phyloP scores from a whole-genome alignment of 2,329 filamentous ascomycete genomes.

The Scolecobasidium constrictum region DNA sequence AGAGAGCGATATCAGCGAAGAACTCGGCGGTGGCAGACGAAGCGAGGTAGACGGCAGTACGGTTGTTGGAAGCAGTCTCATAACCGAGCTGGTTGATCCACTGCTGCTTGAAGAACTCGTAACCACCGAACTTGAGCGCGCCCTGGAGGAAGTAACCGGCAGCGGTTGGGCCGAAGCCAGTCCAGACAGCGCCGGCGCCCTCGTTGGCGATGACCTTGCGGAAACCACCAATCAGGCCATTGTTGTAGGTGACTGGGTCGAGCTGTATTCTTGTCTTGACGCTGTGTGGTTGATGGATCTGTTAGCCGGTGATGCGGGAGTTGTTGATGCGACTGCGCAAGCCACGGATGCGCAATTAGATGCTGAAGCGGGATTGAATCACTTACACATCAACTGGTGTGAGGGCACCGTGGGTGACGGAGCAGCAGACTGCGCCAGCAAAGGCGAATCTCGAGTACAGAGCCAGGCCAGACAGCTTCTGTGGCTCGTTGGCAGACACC shows the following conservation, averaged over 20 bases:
- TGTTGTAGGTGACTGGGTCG: slow-evolving; percentile 82
- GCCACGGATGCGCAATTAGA: neutral
- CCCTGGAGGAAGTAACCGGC: slow-evolving; percentile 92
- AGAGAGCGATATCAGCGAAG: slow-evolving; percentile 70
- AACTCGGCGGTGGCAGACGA: slow-evolving; percentile 51
- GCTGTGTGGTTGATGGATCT: too few species aligned
- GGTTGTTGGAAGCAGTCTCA: slow-evolving; percentile 58
- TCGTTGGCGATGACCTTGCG: slow-evolving; percentile 73
- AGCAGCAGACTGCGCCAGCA: slow-evolving; percentile 95
- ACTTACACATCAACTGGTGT: slow-evolving; percentile 99
- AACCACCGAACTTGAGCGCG: slow-evolving; percentile 87
- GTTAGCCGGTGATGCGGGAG: too few species aligned
- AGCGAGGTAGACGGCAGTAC: slow-evolving; percentile 70
- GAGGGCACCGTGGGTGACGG: slow-evolving; percentile 90
- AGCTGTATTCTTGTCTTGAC: slow-evolving; percentile 96
- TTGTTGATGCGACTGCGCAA: too few species aligned
- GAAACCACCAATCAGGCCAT: slow-evolving; percentile 77
- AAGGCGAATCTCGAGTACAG: slow-evolving; percentile 97
- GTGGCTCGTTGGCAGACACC: slow-evolving; percentile 33
- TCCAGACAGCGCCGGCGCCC: slow-evolving; percentile 76
- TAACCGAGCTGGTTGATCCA: slow-evolving; percentile 69
- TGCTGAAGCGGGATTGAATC: slow-evolving; percentile 1
- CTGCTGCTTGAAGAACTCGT: slow-evolving; percentile 95
- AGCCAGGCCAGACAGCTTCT: slow-evolving; percentile 49
- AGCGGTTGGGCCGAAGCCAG: slow-evolving; percentile 74